phyloP scores from a whole-genome alignment of 305 asterid genomes.

The Fraxinus velutina region DNA sequence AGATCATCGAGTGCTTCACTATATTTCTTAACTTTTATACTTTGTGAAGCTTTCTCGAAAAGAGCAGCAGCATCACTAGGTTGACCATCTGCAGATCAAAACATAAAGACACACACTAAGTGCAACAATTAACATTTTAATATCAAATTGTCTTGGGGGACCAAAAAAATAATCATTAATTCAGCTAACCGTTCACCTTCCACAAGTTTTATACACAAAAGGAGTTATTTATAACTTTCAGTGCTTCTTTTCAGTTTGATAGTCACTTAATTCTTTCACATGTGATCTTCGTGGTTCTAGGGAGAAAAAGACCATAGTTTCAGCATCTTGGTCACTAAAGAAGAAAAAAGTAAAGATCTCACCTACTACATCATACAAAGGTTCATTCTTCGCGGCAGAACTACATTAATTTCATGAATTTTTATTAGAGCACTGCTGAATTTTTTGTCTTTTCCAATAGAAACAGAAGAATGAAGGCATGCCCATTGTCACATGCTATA shows the following conservation, averaged over 20 bases:
- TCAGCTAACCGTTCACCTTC: not conserved
- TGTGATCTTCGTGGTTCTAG: not conserved
- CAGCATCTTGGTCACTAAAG: not conserved
- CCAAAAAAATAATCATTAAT: not conserved
- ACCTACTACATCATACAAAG: not conserved
- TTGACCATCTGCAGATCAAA: conserved; percentile 52
- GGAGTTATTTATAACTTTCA: not conserved
- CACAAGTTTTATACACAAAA: not conserved
- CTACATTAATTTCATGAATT: not conserved
- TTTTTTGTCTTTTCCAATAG: not conserved
- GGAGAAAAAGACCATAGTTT: not conserved
- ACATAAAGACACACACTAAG: conserved; percentile 6
- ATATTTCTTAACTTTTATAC: conserved; percentile 71
- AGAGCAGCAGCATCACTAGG: conserved; percentile 67
- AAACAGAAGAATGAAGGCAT: not conserved
- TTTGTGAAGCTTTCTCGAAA: conserved; percentile 70
- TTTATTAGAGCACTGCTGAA: not conserved
- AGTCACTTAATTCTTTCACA: not conserved
- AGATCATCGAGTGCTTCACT: conserved; percentile 83
- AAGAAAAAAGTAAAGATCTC: not conserved
- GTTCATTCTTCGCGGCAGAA: not conserved
- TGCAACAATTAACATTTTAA: conserved; percentile 11
- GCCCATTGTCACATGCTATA: not conserved
- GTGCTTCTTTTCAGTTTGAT: not conserved
- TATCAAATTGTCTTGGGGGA: not conserved